Evolutionary conservation across 106 monocot species (phyloP).

Genomic region (Acorus calamus): DNA sequence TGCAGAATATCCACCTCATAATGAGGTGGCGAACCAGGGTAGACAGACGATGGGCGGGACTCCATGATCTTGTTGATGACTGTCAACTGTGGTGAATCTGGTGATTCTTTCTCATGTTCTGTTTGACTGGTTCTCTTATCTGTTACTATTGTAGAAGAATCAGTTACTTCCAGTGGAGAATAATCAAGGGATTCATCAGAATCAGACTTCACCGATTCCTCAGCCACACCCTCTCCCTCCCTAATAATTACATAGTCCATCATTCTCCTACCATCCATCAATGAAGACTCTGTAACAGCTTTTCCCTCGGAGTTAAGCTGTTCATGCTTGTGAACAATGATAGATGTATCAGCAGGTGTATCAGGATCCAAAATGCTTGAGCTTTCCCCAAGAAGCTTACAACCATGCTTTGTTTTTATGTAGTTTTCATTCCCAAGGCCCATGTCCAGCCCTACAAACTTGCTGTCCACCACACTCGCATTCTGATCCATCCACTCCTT

Average conservation of each 20-base stretch:
- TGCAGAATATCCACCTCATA: conserved; percentile 71
- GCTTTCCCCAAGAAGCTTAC: conserved; percentile 23
- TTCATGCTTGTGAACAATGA: background rate
- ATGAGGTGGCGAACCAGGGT: conserved; percentile 57
- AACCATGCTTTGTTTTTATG: conserved; percentile 12
- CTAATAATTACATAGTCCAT: background rate
- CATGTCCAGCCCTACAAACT: conserved; percentile 2
- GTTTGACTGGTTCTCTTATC: conserved; percentile 5
- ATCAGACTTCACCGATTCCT: conserved; percentile 14
- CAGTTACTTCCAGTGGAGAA: conserved; percentile 14
- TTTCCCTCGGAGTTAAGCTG: conserved; percentile 11
- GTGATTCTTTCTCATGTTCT: background rate
- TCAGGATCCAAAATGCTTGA: conserved; percentile 25
- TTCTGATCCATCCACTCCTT: conserved; percentile 79
- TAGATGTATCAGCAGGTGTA: conserved; percentile 13
- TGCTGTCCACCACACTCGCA: conserved; percentile 5
- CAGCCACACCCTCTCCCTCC: conserved; percentile 4
- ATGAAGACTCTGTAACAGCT: conserved; percentile 8
- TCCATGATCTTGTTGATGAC: conserved; percentile 51
- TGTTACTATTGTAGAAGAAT: conserved; percentile 1
- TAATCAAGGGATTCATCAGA: conserved; percentile 7
- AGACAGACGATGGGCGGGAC: conserved; percentile 23
- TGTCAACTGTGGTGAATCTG: conserved; percentile 23
- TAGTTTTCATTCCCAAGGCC: conserved; percentile 7
- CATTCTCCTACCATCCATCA: conserved; percentile 7